Evolutionary conservation across 257 asterid species (phyloP), one percentile per base, ranked within the genome.

Genomic region (Cordia subcordata): DNA sequence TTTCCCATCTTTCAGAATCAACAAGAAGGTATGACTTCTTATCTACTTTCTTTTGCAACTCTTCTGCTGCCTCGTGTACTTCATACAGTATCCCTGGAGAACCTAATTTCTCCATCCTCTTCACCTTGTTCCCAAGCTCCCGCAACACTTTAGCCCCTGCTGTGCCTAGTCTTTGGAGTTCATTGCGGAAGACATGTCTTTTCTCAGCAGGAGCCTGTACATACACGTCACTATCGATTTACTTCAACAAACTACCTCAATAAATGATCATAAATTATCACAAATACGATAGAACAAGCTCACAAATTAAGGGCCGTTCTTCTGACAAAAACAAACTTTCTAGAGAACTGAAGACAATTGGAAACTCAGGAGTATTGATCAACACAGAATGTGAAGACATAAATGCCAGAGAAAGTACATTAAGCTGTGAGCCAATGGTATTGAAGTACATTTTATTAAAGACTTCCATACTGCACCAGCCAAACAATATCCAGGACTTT

Each of bases 1-100:
- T 79, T 60, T 80, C 86, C 96, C 95, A 80, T 68, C 75, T 75
- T 55, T 83, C 85, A 16, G 95, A 75, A 54, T 80, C 81, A 32
- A 88, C 90, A 15, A 85, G 77, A 40, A 88, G 81, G 70, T 72
- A 88, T 13, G 93, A 88, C 60, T 80, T 81, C 23, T 71, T 68
- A 52, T 88, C 95, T 10, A 79, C 67, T 72, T 72, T 67, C 53
- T 60, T 75, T 64, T 79, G 85, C 62, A 79, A 64, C 59, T 68
- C 71, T 67, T 79, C 79, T 21, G 71, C 85, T 33, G 85, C 85
- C 38, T 69, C 79, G 40, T 79, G 82, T 39, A 75, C 82, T 61
- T 79, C 82, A 17, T 40, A 56, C 14, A 79, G 75, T 53, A 64
- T 60, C 60, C 72, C 79, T 20, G 8, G 65, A 3, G 73, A 39